phyloP scores from a whole-genome alignment of 2,329 filamentous ascomycete genomes.

The Phyllosticta capitalensis region DNA sequence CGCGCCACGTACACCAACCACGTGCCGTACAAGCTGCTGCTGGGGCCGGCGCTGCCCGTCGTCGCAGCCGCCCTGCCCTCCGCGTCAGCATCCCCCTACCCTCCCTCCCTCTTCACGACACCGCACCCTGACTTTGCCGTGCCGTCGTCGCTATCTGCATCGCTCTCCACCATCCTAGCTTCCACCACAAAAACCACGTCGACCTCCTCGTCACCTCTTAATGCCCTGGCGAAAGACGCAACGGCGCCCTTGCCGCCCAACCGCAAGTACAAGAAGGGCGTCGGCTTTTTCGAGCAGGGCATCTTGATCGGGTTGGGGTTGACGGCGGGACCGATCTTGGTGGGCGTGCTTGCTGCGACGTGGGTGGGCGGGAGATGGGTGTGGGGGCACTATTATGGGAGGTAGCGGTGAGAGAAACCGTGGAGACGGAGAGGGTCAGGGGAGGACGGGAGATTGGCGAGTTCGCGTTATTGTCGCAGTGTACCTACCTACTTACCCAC shows the following conservation, averaged over 20 bases:
- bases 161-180: constrained; percentile 9
- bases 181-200: neutral
- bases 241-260: constrained; percentile 21
- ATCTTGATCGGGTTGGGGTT: constrained; percentile 28
- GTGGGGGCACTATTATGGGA: neutral
- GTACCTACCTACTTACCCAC: no score
- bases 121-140: constrained; percentile 34
- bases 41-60: constrained; percentile 18
- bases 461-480: no score
- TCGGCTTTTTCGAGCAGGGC: constrained; percentile 30
- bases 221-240: constrained; percentile 10
- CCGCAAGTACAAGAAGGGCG: constrained; percentile 25
- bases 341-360: constrained; percentile 21
- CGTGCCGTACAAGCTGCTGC: constrained; percentile 45
- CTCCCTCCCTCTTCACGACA: constrained; percentile 34
- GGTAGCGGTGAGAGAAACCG: neutral
- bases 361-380: constrained; percentile 14
- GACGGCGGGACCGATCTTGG: constrained; percentile 22
- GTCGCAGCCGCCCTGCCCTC: constrained; percentile 23
- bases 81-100: constrained; percentile 24
- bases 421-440: neutral
- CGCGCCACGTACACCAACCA: constrained; percentile 47
- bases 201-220: neutral
- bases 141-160: constrained; percentile 5
- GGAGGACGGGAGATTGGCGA: no score